Evolutionary conservation across 352 stramenopile genomes (phyloP), one percentile per base, ranked within the genome.

Genomic region (Globisporangium cederbergense): DNA sequence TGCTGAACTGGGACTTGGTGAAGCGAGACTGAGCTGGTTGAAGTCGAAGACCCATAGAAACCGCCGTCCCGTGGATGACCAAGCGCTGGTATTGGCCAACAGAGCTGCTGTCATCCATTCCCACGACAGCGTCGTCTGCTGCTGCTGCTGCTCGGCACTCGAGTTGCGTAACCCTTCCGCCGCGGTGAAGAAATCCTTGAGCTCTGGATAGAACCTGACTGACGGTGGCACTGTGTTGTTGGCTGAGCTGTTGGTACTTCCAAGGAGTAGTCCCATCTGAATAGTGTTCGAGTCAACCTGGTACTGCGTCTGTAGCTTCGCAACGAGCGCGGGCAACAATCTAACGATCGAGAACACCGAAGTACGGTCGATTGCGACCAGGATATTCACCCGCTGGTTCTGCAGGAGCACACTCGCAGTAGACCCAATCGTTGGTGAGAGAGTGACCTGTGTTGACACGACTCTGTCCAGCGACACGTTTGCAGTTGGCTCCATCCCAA

Each of bases 281-380:
- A 82, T 69, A 1, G 64, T 65, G 14, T 63, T 55, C 1, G 70
- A 59, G 11, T 70, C 53, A 3, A 64, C 9, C 25, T 49, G 53
- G 47, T 86, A 86, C 11, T 67, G 52, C 25, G 56, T 69, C 47
- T 85, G 76, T 43, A 85, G 59, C 25, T 70, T 60, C 5, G 76
- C 72, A 16, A 85, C 42, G 5, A 78, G 64, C 0, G 69, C 77
- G 10, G 75, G 79, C 0, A 88, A 63, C 47, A 83, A 45, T 16
- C 72, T 47, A 0, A 79, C 58, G 30, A 78, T 54, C 6, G 58
- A 25, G 9, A 62, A 58, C 3, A 62, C 60, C 14, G 72, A 61
- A 14, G 49, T 68, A 3, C 70, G 69, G 55, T 88, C 79, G 16
- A 85, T 68, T 4, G 64, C 79, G n/a, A 88, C 16, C n/a, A 83